These are phyloP conservation scores for Somion occarium DNA, from an alignment of 1,284 basidiomycete genomes.

Conservation along the genomic window DNA sequence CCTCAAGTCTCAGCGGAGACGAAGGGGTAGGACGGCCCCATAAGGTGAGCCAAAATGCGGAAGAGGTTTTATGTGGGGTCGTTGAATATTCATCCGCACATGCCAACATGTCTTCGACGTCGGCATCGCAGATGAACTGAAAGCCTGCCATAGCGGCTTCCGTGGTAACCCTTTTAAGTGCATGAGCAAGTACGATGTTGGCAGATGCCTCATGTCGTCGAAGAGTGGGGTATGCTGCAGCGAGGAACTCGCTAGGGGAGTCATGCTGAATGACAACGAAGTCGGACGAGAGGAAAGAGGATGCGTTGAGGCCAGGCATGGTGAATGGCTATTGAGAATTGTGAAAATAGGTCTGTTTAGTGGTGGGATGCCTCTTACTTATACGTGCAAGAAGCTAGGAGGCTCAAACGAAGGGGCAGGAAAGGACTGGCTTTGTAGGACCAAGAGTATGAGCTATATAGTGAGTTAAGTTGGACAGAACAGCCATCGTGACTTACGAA, in stretches of 20 bases:
- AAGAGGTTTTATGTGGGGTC: slow-evolving; percentile 15
- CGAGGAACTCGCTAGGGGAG: slow-evolving; percentile 38
- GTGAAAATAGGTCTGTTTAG: too few relatives aligned
- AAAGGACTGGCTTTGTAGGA: too few relatives aligned
- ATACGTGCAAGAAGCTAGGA: too few relatives aligned
- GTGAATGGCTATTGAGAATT: too few relatives aligned
- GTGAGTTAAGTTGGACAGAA: too few relatives aligned
- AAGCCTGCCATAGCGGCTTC: slow-evolving; percentile 34
- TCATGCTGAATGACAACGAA: slow-evolving; percentile 39
- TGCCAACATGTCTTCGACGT: slow-evolving; percentile 26
- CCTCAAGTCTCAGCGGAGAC: slow-evolving; percentile 33
- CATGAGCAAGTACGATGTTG: slow-evolving; percentile 49
- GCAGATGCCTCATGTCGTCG: slow-evolving; percentile 40
- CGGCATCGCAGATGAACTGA: slow-evolving; percentile 32
- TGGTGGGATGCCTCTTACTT: too few relatives aligned
- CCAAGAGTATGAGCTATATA: too few relatives aligned
- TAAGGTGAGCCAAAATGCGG: slow-evolving; percentile 47
- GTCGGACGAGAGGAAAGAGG: slow-evolving; percentile 13
- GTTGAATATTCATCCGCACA: slow-evolving; percentile 17
- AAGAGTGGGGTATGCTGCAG: slow-evolving; percentile 38
- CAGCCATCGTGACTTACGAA: too few relatives aligned
- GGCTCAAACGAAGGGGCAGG: too few relatives aligned
- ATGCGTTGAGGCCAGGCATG: slow-evolving; percentile 30
- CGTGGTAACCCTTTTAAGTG: slow-evolving; percentile 37
- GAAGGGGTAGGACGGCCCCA: slow-evolving; percentile 34